Conservation (phyloP, 495 filamentous ascomycete species). For the Achaetomiella virescens region DNA sequence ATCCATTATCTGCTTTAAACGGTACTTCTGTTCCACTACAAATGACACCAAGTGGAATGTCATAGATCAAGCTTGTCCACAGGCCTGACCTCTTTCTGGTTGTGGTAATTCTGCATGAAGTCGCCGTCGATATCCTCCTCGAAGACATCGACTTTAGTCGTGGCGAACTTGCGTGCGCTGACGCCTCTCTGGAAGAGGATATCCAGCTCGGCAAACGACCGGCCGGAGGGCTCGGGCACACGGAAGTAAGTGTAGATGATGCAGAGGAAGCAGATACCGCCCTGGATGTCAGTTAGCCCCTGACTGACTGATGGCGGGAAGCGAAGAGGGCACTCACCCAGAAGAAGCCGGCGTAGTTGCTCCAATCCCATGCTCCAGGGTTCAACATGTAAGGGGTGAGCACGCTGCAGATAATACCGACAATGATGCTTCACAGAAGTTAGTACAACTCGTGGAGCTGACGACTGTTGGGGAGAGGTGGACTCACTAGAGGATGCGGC, state of each 20-base stretch:
- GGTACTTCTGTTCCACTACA: too few relatives aligned
- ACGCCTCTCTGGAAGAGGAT: constrained; percentile 61
- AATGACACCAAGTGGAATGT: too few relatives aligned
- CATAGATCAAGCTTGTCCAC: too few relatives aligned
- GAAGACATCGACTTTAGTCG: constrained; percentile 61
- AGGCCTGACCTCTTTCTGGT: constrained; percentile 4
- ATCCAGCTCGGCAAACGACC: constrained; percentile 70
- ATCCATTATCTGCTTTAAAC: too few relatives aligned
- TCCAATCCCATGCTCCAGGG: constrained; percentile 67
- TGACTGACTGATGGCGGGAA: neutral
- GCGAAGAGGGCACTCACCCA: constrained; percentile 45
- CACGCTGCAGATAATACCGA: constrained; percentile 61
- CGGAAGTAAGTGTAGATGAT: constrained; percentile 71
- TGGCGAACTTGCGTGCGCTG: constrained; percentile 62
- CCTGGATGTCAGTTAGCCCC: constrained; percentile 21
- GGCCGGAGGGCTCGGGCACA: constrained; percentile 63
- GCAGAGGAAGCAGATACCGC: constrained; percentile 64
- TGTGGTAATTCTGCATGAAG: constrained; percentile 45
- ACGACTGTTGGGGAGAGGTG: neutral
- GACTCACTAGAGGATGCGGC: constrained; percentile 58
- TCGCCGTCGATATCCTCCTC: constrained; percentile 49
- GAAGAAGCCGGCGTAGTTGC: constrained; percentile 75
- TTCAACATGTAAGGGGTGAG: constrained; percentile 74
- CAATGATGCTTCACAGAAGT: constrained; percentile 49
- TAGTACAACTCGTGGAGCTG: constrained; percentile 1